phyloP scores from a whole-genome alignment of 2,329 filamentous ascomycete species.

The Malbranchea zuffiana region DNA sequence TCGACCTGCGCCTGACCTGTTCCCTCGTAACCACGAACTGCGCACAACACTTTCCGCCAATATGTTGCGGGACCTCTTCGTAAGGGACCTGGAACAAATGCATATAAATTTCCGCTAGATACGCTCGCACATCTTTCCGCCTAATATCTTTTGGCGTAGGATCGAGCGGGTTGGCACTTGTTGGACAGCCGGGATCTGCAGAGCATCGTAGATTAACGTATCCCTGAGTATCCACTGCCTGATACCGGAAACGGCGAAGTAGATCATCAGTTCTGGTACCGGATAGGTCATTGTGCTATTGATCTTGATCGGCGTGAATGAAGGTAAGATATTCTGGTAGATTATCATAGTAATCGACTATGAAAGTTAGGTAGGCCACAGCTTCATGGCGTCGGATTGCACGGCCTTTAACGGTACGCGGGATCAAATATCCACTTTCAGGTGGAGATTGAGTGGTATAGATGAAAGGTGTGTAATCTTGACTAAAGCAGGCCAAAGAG shows the following conservation, averaged over 20 bases:
- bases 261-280: slow-evolving; percentile 30
- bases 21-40: slow-evolving; percentile 53
- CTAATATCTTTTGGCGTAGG: slow-evolving; percentile 5
- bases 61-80: slow-evolving; percentile 37
- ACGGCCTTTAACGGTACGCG: slow-evolving; percentile 27
- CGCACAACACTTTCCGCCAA: slow-evolving; percentile 52
- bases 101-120: slow-evolving; percentile 31
- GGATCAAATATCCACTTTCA: slow-evolving; percentile 1
- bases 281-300: slow-evolving; percentile 44
- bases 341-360: slow-evolving; percentile 36
- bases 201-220: slow-evolving; percentile 53
- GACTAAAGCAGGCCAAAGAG: background rate
- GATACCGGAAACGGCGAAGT: slow-evolving; percentile 45
- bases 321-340: slow-evolving; percentile 46
- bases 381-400: too few relatives aligned
- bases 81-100: slow-evolving; percentile 40
- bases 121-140: slow-evolving; percentile 3
- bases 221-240: slow-evolving; percentile 43
- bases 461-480: background rate
- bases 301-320: slow-evolving; percentile 45
- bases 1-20: slow-evolving; percentile 40
- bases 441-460: slow-evolving; percentile 1
- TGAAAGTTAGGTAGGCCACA: slow-evolving; percentile 39
- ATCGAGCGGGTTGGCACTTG: slow-evolving; percentile 24
- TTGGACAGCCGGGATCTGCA: slow-evolving; percentile 45